A percentile compares a stretch with the other conserved stretches of the same genome.
Evolutionary conservation across 1,139 yeast species (phyloP).

Genomic region (Kodamaea anthophila): DNA sequence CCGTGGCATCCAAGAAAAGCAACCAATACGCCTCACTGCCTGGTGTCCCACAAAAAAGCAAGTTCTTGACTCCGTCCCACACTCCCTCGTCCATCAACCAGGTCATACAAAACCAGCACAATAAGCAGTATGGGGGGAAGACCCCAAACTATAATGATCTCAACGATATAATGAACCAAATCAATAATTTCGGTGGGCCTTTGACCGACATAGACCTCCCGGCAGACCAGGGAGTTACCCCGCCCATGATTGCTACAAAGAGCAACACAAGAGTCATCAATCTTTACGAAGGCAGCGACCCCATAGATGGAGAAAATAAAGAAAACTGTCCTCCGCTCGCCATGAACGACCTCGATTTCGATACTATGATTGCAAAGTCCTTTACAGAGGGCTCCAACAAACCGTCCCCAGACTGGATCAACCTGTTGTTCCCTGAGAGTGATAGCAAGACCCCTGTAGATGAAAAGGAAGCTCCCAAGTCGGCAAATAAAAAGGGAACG

Average conservation of each 20-base stretch:
- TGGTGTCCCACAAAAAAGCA: constrained; percentile 18
- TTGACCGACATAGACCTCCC: constrained; percentile 50
- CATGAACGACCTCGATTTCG: constrained; percentile 28
- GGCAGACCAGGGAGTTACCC: constrained; percentile 31
- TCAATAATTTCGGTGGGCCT: constrained; percentile 47
- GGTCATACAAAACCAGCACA: constrained; percentile 25
- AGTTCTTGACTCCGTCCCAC: constrained; percentile 38
- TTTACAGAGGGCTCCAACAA: constrained; percentile 25
- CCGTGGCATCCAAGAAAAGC: constrained; percentile 16
- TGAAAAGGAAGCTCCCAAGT: constrained; percentile 6
- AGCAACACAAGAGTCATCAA: constrained; percentile 42
- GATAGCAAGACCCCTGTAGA: constrained; percentile 34
- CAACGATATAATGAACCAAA: constrained; percentile 43
- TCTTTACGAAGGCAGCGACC: constrained; percentile 27
- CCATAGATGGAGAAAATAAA: constrained; percentile 34
- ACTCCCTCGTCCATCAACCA: constrained; percentile 42
- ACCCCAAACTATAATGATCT: constrained; percentile 37
- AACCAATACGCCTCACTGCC: constrained; percentile 22
- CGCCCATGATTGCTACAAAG: constrained; percentile 47
- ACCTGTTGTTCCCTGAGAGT: constrained; percentile 34
- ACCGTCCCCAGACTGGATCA: constrained; percentile 37
- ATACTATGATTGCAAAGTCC: constrained; percentile 33
- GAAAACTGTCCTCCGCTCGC: constrained; percentile 37
- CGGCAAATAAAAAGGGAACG: constrained; percentile 14
- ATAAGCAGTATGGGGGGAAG: constrained; percentile 10